Evolutionary conservation across 23 red algal species (phyloP).

Genomic region (Cyanidioschyzon merolae): DNA sequence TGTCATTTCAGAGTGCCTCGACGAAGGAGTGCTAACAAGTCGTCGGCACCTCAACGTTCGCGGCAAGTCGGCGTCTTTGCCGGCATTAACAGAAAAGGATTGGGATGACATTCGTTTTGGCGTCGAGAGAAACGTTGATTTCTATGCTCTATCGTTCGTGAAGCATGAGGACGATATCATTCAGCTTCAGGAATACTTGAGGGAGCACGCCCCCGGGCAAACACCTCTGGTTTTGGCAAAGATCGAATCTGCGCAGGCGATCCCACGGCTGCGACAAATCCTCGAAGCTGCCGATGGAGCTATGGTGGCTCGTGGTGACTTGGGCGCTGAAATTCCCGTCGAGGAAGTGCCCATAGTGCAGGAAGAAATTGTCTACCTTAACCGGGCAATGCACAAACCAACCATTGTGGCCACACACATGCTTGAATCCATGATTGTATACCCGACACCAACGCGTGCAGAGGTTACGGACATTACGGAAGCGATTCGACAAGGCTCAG

Average conservation of each 20-base stretch:
- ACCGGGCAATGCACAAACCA: slow-evolving; percentile 74
- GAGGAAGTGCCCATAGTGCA: slow-evolving; percentile 96
- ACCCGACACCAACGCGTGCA: slow-evolving; percentile 87
- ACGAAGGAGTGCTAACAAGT: slow-evolving; percentile 76
- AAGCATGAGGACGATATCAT: slow-evolving; percentile 93
- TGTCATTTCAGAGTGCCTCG: slow-evolving; percentile 86
- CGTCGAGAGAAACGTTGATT: slow-evolving; percentile 73
- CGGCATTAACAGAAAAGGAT: slow-evolving; percentile 97
- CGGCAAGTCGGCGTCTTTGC: slow-evolving; percentile 89
- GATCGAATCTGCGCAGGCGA: slow-evolving; percentile 89
- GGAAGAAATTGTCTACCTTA: slow-evolving; percentile 87
- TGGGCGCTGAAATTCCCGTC: slow-evolving; percentile 91
- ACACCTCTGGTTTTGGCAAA: slow-evolving; percentile 80
- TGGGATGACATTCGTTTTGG: slow-evolving; percentile 98
- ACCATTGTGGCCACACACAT: slow-evolving; percentile 99
- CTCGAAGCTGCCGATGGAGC: slow-evolving; percentile 85
- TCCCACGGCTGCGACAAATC: slow-evolving; percentile 62
- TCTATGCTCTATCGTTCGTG: slow-evolving; percentile 95
- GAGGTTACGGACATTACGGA: slow-evolving; percentile 94
- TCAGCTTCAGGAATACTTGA: slow-evolving; percentile 48
- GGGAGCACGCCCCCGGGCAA: slow-evolving; percentile 23
- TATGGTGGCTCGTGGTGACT: slow-evolving; percentile 97
- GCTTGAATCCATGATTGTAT: slow-evolving; percentile 96
- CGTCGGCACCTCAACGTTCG: slow-evolving; percentile 95
- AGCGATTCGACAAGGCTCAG: slow-evolving; percentile 77